phyloP scores from a whole-genome alignment of 805 yeast species.

The Kuraishia molischiana region DNA sequence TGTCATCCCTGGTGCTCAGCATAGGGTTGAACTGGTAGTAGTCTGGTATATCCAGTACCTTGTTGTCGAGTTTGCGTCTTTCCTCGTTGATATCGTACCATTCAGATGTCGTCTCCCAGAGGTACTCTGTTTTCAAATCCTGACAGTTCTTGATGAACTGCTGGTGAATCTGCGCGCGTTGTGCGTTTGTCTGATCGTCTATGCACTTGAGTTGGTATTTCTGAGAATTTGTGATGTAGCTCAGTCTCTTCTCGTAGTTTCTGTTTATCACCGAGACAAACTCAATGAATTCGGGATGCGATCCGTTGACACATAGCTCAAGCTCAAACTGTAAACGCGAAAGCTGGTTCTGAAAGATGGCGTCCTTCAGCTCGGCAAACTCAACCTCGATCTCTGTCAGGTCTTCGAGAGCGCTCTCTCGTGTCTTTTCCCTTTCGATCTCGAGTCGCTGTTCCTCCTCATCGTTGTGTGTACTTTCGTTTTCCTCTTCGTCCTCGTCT shows the following conservation, averaged over 20 bases:
- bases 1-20: conserved; percentile 13
- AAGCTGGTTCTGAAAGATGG: conserved; percentile 75
- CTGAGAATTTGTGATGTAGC: conserved; percentile 25
- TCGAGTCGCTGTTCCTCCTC: conserved; percentile 12
- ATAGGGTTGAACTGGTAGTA: conserved; percentile 23
- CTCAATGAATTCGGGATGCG: conserved; percentile 81
- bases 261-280: conserved; percentile 64
- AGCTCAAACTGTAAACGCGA: conserved; percentile 71
- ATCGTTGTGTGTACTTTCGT: conserved; percentile 8
- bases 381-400: conserved; percentile 75
- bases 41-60: conserved; percentile 42
- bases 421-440: conserved; percentile 25
- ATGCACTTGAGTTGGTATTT: conserved; percentile 69
- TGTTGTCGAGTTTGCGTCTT: conserved; percentile 67
- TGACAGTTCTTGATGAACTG: conserved; percentile 60
- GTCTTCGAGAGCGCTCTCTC: conserved; percentile 59
- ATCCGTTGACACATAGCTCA: conserved; percentile 77
- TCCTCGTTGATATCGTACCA: conserved; percentile 94
- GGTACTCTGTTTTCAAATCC: conserved; percentile 55
- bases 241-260: conserved; percentile 61
- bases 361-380: conserved; percentile 81
- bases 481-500: conserved; percentile 7
- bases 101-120: conserved; percentile 64
- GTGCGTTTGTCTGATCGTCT: conserved; percentile 70
- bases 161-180: conserved; percentile 75